A percentile compares a stretch with the other conserved stretches of the same genome.
Evolutionary conservation across 2,329 filamentous ascomycete genomes (phyloP).

Genomic region (Albophoma yamanashiensis): DNA sequence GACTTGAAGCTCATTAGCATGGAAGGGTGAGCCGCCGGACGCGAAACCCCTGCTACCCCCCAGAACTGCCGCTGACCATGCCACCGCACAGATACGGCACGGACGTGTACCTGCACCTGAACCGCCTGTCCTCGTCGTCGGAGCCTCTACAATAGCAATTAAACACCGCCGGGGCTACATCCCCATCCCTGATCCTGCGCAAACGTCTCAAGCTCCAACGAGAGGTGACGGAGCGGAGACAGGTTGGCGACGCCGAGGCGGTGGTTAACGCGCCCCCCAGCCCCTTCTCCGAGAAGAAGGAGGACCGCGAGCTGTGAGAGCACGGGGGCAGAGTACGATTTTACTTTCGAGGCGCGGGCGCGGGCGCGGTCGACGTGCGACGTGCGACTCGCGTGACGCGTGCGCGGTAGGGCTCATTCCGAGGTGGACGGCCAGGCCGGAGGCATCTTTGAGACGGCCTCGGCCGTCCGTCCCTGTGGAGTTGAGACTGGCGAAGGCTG

Average conservation of each 20-base stretch:
- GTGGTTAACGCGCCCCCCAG: slow-evolving; percentile 49
- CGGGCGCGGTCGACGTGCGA: neutral
- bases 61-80: neutral
- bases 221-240: slow-evolving; percentile 77
- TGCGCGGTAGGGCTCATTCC: neutral
- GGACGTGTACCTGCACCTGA: slow-evolving; percentile 96
- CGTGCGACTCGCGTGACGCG: neutral
- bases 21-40: slow-evolving; percentile 66
- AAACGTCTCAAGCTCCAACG: slow-evolving; percentile 54
- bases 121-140: slow-evolving; percentile 87
- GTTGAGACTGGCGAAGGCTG: neutral
- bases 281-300: slow-evolving; percentile 11
- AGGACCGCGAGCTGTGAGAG: slow-evolving; percentile 24
- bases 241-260: slow-evolving; percentile 80
- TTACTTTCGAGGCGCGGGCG: neutral
- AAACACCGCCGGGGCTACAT: slow-evolving; percentile 34
- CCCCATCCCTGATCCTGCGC: slow-evolving; percentile 32
- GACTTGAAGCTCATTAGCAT: slow-evolving; percentile 97
- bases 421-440: neutral
- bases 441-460: neutral
- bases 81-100: slow-evolving; percentile 68
- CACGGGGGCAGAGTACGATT: neutral
- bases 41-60: neutral
- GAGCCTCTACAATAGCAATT: slow-evolving; percentile 92
- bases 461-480: neutral